A percentile compares a stretch with the other conserved stretches of the same genome.
These are phyloP conservation scores for Solidago caesia DNA, from an alignment of 129 eudicot genomes.

Conservation along the genomic window DNA sequence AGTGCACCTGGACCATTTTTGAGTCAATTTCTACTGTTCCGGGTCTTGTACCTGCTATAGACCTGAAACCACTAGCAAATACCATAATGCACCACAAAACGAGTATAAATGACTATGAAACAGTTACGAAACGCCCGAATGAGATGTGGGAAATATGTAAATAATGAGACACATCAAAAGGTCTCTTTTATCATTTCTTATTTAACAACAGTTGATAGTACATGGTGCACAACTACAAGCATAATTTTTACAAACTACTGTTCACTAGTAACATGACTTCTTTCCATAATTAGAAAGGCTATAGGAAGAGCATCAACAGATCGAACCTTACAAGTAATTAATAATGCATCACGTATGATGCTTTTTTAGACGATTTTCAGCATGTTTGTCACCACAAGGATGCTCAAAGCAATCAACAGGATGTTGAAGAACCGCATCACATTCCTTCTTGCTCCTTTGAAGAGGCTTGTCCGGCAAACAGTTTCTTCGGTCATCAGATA, in stretches of 20 bases:
- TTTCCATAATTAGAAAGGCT: not conserved
- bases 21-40: too few species aligned
- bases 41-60: too few species aligned
- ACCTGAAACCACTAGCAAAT: too few species aligned
- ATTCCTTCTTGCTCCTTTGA: conserved; percentile 80
- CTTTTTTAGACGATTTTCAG: not conserved
- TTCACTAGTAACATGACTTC: conserved; percentile 9
- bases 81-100: too few species aligned
- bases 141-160: too few species aligned
- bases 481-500: conserved; percentile 62
- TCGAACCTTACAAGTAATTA: not conserved
- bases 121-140: too few species aligned
- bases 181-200: not conserved
- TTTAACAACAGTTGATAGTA: conserved; percentile 7
- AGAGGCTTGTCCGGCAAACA: conserved; percentile 58
- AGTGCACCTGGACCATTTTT: too few species aligned
- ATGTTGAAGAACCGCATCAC: conserved; percentile 60
- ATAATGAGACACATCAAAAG: too few species aligned
- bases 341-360: conserved; percentile 12
- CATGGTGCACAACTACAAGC: conserved; percentile 18
- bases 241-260: conserved; percentile 23
- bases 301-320: not conserved
- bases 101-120: too few species aligned
- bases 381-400: conserved; percentile 40
- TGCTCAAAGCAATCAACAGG: conserved; percentile 62